Base-by-base conservation (phyloP, 768 basidiomycete species). In the Lentinula raphanica region DNA sequence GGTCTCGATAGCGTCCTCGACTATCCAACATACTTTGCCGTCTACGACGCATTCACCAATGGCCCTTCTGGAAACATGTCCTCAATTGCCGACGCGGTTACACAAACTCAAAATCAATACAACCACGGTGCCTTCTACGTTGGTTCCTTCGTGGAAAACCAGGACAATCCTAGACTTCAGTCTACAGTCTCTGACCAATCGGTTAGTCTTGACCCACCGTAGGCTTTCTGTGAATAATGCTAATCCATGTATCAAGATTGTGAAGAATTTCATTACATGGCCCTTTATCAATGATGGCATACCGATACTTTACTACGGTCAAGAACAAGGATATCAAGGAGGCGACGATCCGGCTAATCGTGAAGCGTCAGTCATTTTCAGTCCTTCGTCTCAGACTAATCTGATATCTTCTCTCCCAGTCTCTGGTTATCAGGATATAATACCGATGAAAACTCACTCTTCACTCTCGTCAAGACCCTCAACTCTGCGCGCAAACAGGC, bases 101-200 rank as follows among this genome's bases (percentile, higher is more conserved):
- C 60, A 31, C 72, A 75, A 53, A 71, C 78, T 9, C 78, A 85
- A 66, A 59, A 69, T 49, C 66, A 72, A 49, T 80, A 78, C 68
- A 70, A 78, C 62, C 74, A 68, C 45, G 66, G 67, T 1, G 45
- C 64, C 4, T 68, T 67, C 45, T 72, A 81, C 13, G 62, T 68
- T 27, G 87, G 87, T 8, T 83, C 84, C 55, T 88, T 88, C 74
- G 68, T 88, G 6, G 87, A 88, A 72, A 87, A 88, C 64, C 86
- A 87, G 61, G 86, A 88, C 63, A 65, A 85, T 39, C 80, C 84
- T 5, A 79, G 87, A 55, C 85, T 63, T 79, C 81, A 75, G 56
- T 82, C 55, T 74, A 78, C 39, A 69, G 81, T 63, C 72, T 79
- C 63, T 69, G 79, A 60, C 76, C 78, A 66, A 71, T 71, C 68